Conservation (phyloP, 129 eudicot species). For the Helianthus annuus region HanXRQr2.0-SUNRISE NC_035439.2:142467801-142468300, state of each 20-base stretch:
- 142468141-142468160: constrained; percentile 22
- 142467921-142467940: constrained; percentile 28
- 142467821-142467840: not conserved
- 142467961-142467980: not conserved
- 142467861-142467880: constrained; percentile 27
- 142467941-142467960: constrained; percentile 21
- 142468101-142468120: not conserved
- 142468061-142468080: constrained; percentile 22
- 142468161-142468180: not conserved
- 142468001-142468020: constrained; percentile 30
- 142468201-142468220: constrained; percentile 30
- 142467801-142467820: constrained; percentile 16
- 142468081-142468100: constrained; percentile 22
- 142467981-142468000: constrained; percentile 29
- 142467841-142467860: constrained; percentile 25
- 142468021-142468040: not conserved
- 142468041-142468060: constrained; percentile 11
- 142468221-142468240: constrained; percentile 28
- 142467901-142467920: constrained; percentile 4
- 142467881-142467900: not conserved
- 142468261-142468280: constrained; percentile 18
- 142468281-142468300: constrained; percentile 18
- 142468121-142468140: constrained; percentile 24
- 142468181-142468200: constrained; percentile 12
- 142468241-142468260: not conserved